A percentile compares a stretch with the other conserved stretches of the same genome.
phyloP scores from a whole-genome alignment of 2,329 filamentous ascomycete species.

The Pyricularia sp. region DNA sequence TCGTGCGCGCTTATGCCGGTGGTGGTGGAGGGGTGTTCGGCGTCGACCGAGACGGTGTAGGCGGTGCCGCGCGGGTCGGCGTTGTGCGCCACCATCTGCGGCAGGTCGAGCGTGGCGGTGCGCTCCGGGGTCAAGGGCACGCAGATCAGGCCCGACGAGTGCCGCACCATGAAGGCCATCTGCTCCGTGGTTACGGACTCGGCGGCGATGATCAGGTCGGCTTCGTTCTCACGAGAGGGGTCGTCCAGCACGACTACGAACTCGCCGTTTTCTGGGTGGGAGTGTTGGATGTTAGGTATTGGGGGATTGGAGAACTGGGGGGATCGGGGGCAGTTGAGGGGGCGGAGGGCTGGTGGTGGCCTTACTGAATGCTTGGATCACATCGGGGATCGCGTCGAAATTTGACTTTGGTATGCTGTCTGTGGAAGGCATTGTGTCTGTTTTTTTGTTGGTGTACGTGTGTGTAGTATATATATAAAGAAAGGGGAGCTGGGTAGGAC shows the following conservation, averaged over 20 bases:
- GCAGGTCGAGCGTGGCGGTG: slow-evolving; percentile 63
- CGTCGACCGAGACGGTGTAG: slow-evolving; percentile 86
- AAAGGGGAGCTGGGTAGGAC: neutral
- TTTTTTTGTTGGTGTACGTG: neutral
- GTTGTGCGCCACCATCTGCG: slow-evolving; percentile 71
- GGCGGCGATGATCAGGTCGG: slow-evolving; percentile 92
- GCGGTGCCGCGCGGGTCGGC: slow-evolving; percentile 86
- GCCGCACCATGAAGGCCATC: slow-evolving; percentile 92
- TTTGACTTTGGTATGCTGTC: slow-evolving; percentile 36
- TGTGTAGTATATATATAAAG: neutral
- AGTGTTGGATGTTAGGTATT: slow-evolving; percentile 1
- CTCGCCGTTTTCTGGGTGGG: slow-evolving; percentile 31
- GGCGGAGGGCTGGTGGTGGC: slow-evolving; percentile 6
- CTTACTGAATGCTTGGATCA: slow-evolving; percentile 56
- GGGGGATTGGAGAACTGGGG: slow-evolving; percentile 2
- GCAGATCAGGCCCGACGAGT: slow-evolving; percentile 88
- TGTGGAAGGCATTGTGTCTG: slow-evolving; percentile 35
- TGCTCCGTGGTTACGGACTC: slow-evolving; percentile 75
- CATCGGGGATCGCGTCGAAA: slow-evolving; percentile 58
- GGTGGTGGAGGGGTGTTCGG: slow-evolving; percentile 59
- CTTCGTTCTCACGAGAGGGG: slow-evolving; percentile 90
- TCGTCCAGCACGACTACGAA: slow-evolving; percentile 96
- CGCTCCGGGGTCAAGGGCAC: slow-evolving; percentile 66
- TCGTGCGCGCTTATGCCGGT: slow-evolving; percentile 91
- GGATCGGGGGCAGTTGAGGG: neutral